Base-by-base conservation (phyloP, 2,329 filamentous ascomycete species). In the Talaromyces sp. region DNA sequence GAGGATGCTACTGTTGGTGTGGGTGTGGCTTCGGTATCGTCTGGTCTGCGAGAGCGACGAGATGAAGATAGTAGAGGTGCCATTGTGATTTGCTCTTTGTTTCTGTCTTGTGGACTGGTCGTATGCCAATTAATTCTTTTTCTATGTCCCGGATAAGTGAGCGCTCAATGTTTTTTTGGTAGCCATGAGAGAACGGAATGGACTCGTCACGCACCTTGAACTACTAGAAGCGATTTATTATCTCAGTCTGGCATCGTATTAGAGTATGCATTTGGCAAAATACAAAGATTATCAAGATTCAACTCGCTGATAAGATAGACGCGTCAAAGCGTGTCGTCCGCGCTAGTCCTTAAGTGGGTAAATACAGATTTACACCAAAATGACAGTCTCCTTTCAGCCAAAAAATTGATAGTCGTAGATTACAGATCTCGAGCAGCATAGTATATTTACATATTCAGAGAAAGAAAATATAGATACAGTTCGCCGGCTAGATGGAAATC, bases 261-360 rank as follows among this genome's bases (percentile, higher is more conserved):
- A 13, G 9, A 31, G 17, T 21, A 11, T 35, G 45, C 19, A 33
- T 25, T 21, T 33, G 45, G 17, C 6, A 13, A 3, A 21, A 33
- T 35, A 8, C 5, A 33, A 35, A 48, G n/a, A 28, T 9, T 13
- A 21, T 13, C 31, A 28, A 48, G 33, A 48, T 19, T 10, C 28
- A 6, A 21, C 45, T 48, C 25, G 15, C 15, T 13, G 45, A 48
- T 48, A 48, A 48, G 45, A 48, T 48, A 48, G 3, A 50, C 22
- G 46, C 52, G 39, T 8, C 9, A 36, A 43, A 56, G 62, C 69
- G 69, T 66, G 69, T 67, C 68, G 66, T 64, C 64, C 3, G 43
- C 65, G 64, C 70, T 73, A 72, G 64, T 59, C 69, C 65, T 2
- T n/a, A 66, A 70, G 58, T 11, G 64, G 65, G 58, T 67, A 66